Conservation (phyloP, 495 filamentous ascomycete species). For the Neurospora sp. region DNA sequence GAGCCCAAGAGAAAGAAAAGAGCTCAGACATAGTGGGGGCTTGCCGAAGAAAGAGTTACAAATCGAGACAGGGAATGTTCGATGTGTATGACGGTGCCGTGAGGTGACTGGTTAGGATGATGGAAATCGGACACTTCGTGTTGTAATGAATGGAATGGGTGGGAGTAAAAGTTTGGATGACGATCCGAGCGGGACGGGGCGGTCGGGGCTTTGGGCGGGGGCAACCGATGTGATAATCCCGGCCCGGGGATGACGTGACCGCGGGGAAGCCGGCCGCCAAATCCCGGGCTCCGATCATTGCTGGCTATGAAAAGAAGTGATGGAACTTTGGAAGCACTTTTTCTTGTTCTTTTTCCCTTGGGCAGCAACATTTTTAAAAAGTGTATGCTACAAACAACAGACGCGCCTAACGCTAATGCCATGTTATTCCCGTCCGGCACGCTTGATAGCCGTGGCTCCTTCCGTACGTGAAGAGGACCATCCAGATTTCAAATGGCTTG, state of each 20-base stretch:
- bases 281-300: neutral
- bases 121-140: neutral
- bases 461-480: neutral
- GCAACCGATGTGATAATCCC: neutral
- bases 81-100: neutral
- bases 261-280: neutral
- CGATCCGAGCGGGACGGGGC: neutral
- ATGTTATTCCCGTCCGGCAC: neutral
- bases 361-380: neutral
- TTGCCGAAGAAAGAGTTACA: neutral
- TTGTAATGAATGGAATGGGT: neutral
- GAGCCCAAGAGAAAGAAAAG: neutral
- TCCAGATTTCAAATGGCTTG: neutral
- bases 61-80: neutral
- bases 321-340: neutral
- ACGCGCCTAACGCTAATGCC: neutral
- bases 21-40: neutral
- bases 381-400: neutral
- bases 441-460: neutral
- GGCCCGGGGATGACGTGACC: neutral
- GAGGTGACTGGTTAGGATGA: neutral
- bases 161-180: neutral
- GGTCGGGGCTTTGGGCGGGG: neutral
- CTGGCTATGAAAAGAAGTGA: neutral
- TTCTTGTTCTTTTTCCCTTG: neutral